phyloP scores from a whole-genome alignment of 2,329 filamentous ascomycete genomes.

The Pseudonectria buxi region DNA sequence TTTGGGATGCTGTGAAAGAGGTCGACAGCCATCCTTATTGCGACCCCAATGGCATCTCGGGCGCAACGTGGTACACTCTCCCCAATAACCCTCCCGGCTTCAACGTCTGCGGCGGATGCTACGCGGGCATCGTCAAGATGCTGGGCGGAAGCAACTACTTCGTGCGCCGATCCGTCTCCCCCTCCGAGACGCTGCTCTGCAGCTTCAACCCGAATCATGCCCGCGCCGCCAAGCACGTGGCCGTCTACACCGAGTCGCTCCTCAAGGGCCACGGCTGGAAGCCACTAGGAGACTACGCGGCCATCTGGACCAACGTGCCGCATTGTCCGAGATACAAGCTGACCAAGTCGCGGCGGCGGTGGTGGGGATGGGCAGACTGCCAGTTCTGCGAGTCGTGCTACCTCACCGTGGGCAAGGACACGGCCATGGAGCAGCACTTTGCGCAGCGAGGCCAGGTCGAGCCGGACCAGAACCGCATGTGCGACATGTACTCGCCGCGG shows the following conservation, averaged over 20 bases:
- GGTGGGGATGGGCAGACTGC: slow-evolving; percentile 32
- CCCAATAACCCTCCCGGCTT: slow-evolving; percentile 26
- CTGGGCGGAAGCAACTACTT: slow-evolving; percentile 26
- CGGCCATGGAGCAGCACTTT: slow-evolving; percentile 23
- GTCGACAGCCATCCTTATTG: slow-evolving; percentile 26
- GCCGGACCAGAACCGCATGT: slow-evolving; percentile 20
- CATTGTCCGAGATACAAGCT: slow-evolving; percentile 15
- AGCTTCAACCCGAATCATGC: slow-evolving; percentile 27
- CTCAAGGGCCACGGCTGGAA: slow-evolving; percentile 17
- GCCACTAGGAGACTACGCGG: slow-evolving; percentile 22
- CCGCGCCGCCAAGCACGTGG: slow-evolving; percentile 18
- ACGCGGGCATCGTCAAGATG: slow-evolving; percentile 25
- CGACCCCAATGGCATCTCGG: slow-evolving; percentile 21
- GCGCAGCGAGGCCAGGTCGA: slow-evolving; percentile 17
- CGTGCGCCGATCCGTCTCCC: slow-evolving; percentile 12
- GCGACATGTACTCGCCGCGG: slow-evolving; percentile 31
- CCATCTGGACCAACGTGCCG: slow-evolving; percentile 23
- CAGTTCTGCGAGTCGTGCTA: slow-evolving; percentile 33
- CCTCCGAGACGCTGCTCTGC: slow-evolving; percentile 21
- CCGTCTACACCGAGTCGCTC: slow-evolving; percentile 20
- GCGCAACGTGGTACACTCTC: slow-evolving; percentile 28
- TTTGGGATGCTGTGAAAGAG: slow-evolving; percentile 26
- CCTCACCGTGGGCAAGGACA: slow-evolving; percentile 24
- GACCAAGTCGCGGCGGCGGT: slow-evolving; percentile 11
- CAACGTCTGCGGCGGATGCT: slow-evolving; percentile 30